Evolutionary conservation across 2,329 filamentous ascomycete genomes (phyloP), one percentile per base, ranked within the genome.

Genomic region (Epichloe gansuensis): DNA sequence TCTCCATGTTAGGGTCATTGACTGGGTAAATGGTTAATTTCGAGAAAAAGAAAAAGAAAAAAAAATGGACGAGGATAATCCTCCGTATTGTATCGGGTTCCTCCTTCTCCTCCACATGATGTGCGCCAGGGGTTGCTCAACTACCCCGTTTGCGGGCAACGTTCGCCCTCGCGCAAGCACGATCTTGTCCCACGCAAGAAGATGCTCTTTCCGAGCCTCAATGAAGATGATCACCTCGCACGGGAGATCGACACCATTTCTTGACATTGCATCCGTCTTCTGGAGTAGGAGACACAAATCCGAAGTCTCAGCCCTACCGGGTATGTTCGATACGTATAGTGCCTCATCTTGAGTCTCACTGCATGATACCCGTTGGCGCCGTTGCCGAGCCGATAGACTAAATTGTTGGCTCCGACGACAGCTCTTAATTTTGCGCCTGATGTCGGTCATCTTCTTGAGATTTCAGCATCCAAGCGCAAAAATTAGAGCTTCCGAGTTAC

Each of bases 261-360:
- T 48, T 31, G 39, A 31, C 50, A 37, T 43, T 25, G 37, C 37
- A 28, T 42, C 39, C 28, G 15, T 48, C 43, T 35, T n/a, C 38
- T 45, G 43, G 38, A 46, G 23, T 43, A 50, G 46, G 35, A 50
- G 17, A 52, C 46, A 49, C 50, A 49, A 50, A 45, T 43, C 11
- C 15, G 38, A 51, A 52, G 52, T 55, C 54, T 55, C 54, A 55
- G 54, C 52, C 54, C 54, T 55, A 55, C 52, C 48, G 48, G 51
- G 37, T 52, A 53, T 52, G 47, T 41, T 51, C n/a, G 53, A 45
- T 41, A 50, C 35, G 38, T 46, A 46, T 15, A 51, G 44, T 53
- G 35, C 52, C 45, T 54, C 54, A 52, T 54, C 51, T 55, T 51
- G 49, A 49, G 54, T 55, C 48, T 54, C 52, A 55, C 54, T 48